Percentiles rank a stretch among this genome's conserved stretches.
These are phyloP conservation scores for Zelonia costaricensis DNA, from an alignment of 208 protist genomes.

Conservation along the genomic window DNA sequence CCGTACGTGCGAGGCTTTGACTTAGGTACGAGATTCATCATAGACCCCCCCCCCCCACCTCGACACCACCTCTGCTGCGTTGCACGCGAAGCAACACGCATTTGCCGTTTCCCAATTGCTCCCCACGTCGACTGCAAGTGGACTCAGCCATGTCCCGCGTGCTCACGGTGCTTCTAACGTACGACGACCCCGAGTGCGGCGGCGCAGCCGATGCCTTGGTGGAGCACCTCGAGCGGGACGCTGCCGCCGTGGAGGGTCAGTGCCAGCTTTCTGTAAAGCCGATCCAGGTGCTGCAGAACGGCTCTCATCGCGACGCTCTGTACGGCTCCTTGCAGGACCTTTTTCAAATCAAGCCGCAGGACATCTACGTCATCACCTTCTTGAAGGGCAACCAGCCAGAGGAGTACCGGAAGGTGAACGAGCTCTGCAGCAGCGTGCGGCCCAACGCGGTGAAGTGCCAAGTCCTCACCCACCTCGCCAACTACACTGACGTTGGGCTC, in stretches of 20 bases:
- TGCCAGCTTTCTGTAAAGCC: conserved; percentile 71
- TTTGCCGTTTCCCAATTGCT: too few relatives aligned
- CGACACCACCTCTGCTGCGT: too few relatives aligned
- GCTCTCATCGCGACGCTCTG: conserved; percentile 73
- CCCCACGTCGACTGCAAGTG: background rate
- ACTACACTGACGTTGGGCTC: conserved; percentile 84
- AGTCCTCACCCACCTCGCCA: conserved; percentile 79
- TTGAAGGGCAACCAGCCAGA: conserved; percentile 80
- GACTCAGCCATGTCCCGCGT: conserved; percentile 37
- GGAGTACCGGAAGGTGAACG: conserved; percentile 78
- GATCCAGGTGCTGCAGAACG: conserved; percentile 59
- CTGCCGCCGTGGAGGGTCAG: conserved; percentile 33
- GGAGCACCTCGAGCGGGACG: conserved; percentile 76
- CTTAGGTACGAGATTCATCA: too few relatives aligned
- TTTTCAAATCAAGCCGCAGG: conserved; percentile 69
- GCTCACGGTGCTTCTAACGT: conserved; percentile 77
- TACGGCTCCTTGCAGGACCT: conserved; percentile 74
- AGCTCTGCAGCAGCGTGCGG: conserved; percentile 73
- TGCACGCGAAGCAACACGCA: background rate
- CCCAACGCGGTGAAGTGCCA: conserved; percentile 62
- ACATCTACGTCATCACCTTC: conserved; percentile 81
- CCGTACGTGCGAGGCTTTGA: too few relatives aligned
- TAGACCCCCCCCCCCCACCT: too few relatives aligned
- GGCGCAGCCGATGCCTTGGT: conserved; percentile 83
- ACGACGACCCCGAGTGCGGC: conserved; percentile 88